phyloP scores from a whole-genome alignment of 148 eudicot species.

The Rhododendron williamsianum region DNA sequence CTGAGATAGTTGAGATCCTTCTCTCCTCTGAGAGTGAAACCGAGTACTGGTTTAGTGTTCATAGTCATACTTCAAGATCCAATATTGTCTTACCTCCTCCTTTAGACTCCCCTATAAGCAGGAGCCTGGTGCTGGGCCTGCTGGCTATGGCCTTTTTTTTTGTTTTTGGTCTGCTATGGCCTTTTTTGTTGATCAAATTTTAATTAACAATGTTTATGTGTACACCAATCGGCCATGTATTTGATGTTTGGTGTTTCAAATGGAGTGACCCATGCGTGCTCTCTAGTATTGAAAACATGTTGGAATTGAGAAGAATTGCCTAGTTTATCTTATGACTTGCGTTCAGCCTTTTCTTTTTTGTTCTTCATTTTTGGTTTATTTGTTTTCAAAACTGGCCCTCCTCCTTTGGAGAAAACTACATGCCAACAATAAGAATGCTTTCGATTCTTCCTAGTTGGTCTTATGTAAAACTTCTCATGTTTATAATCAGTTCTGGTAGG shows the following conservation, averaged over 20 bases:
- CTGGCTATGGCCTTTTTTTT: neutral
- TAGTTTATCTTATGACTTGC: neutral
- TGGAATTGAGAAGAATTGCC: neutral
- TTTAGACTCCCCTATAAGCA: neutral
- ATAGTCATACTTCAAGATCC: neutral
- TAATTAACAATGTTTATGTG: neutral
- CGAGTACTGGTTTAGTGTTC: neutral
- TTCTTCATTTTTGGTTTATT: neutral
- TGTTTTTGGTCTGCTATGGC: neutral
- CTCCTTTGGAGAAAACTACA: neutral
- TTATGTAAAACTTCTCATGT: neutral
- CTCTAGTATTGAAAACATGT: neutral
- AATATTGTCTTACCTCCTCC: neutral
- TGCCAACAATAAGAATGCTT: neutral
- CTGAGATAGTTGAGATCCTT: constrained; percentile 15
- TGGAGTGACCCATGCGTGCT: neutral
- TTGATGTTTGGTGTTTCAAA: neutral
- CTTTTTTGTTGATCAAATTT: neutral
- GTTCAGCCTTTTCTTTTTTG: neutral
- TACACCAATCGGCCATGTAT: neutral
- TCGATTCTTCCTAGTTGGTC: neutral
- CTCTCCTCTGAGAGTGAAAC: neutral
- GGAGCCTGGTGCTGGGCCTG: neutral
- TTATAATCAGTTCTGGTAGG: neutral
- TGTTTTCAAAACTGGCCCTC: neutral